Conservation (phyloP, 2,329 filamentous ascomycete genomes). For the Hypoxylon sp. region DNA sequence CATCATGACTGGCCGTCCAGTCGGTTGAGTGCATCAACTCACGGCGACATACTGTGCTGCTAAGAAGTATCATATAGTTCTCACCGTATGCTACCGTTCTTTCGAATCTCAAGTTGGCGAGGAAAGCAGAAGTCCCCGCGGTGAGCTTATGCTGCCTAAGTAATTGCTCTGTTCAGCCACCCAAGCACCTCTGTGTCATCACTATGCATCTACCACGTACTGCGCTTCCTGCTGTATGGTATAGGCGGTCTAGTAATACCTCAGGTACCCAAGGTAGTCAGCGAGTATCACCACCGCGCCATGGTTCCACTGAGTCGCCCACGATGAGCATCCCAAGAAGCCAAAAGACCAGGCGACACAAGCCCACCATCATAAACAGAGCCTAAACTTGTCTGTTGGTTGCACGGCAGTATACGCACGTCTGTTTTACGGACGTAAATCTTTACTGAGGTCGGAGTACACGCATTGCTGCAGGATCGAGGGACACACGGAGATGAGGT, state of each 20-base stretch:
- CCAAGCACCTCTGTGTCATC: neutral
- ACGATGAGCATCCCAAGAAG: conserved; percentile 11
- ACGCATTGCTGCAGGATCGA: conserved; percentile 53
- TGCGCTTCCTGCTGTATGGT: neutral
- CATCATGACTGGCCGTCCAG: conserved; percentile 27
- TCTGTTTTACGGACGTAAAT: conserved; percentile 51
- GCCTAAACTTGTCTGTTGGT: conserved; percentile 40
- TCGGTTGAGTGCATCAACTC: conserved; percentile 40
- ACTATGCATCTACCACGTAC: neutral
- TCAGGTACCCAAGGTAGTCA: no score
- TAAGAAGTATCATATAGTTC: conserved; percentile 17
- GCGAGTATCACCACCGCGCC: neutral
- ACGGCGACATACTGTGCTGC: conserved; percentile 35
- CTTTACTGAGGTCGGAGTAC: conserved; percentile 44
- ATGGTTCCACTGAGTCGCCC: conserved; percentile 18
- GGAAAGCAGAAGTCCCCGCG: neutral
- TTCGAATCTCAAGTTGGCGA: neutral
- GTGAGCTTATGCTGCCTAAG: neutral
- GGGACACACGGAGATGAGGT: conserved; percentile 52
- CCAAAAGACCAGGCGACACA: conserved; percentile 22
- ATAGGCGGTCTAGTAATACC: neutral
- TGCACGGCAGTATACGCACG: conserved; percentile 42
- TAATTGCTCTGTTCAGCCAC: neutral
- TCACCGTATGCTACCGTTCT: neutral
- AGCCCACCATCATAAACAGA: conserved; percentile 23